These are phyloP conservation scores for Aphanomyces cochlioides DNA, from an alignment of 352 stramenopile species.

Conservation along the genomic window DNA sequence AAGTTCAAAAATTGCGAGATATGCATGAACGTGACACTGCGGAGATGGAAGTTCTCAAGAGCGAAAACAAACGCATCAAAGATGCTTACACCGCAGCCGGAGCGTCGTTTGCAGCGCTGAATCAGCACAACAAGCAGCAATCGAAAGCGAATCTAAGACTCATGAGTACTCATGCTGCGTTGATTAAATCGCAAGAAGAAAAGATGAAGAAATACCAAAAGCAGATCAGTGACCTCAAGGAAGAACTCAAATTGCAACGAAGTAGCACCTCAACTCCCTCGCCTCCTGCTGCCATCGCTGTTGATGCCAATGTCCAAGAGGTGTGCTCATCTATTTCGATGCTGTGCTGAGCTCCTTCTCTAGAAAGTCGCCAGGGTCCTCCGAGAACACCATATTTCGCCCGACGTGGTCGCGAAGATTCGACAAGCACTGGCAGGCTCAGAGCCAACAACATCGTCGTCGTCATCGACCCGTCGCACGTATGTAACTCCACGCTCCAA, in stretches of 20 bases:
- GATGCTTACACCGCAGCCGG: constrained; percentile 90
- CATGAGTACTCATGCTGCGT: constrained; percentile 78
- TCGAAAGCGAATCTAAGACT: constrained; percentile 89
- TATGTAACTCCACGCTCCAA: background rate
- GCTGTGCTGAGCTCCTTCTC: background rate
- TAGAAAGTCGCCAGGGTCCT: constrained; percentile 16
- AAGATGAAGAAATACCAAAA: constrained; percentile 90
- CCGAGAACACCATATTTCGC: background rate
- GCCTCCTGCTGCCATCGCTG: background rate
- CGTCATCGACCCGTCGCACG: background rate
- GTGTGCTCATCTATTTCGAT: background rate
- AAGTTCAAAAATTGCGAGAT: constrained; percentile 73
- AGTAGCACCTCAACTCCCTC: background rate
- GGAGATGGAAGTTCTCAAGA: constrained; percentile 82
- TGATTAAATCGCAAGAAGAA: constrained; percentile 86
- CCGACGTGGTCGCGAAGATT: constrained; percentile 18
- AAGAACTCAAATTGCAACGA: constrained; percentile 47
- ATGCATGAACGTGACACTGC: constrained; percentile 55
- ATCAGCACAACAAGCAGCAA: constrained; percentile 92
- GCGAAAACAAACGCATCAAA: constrained; percentile 87
- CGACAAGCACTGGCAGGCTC: background rate
- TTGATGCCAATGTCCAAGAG: background rate
- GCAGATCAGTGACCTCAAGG: constrained; percentile 74
- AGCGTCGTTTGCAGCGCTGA: constrained; percentile 89
- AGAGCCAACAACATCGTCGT: background rate